Evolutionary conservation across 306 rosid species (phyloP).

Genomic region (Inga laurina): DNA sequence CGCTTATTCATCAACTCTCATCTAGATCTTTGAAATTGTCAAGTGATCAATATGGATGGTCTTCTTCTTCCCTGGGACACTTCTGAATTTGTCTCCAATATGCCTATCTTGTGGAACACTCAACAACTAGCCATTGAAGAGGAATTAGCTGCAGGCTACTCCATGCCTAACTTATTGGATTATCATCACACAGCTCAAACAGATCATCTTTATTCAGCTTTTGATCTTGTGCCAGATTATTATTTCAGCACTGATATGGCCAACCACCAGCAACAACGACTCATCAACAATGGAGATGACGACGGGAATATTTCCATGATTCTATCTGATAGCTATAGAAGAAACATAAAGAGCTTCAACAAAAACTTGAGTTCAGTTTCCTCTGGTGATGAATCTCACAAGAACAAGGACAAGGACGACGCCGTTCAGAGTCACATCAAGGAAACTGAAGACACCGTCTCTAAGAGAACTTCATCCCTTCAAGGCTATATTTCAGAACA

Average conservation of each 20-base stretch:
- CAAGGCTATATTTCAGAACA: not conserved
- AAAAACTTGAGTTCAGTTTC: conserved; percentile 40
- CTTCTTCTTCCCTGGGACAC: conserved; percentile 55
- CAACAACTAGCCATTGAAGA: conserved; percentile 40
- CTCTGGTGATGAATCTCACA: conserved; percentile 60
- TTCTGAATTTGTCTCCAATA: conserved; percentile 34
- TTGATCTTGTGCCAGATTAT: conserved; percentile 38
- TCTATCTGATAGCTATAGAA: conserved; percentile 48
- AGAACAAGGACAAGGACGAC: conserved; percentile 28
- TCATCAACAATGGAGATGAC: not conserved
- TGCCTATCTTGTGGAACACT: conserved; percentile 50
- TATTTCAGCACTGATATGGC: conserved; percentile 26
- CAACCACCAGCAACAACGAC: conserved; percentile 27
- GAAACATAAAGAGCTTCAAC: conserved; percentile 55
- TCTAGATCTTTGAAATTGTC: not conserved
- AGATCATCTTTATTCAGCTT: conserved; percentile 15
- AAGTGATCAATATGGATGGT: conserved; percentile 55
- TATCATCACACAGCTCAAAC: conserved; percentile 33
- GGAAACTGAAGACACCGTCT: not conserved
- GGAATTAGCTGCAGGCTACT: conserved; percentile 34
- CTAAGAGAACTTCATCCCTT: not conserved
- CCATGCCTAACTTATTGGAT: conserved; percentile 38
- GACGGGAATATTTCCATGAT: conserved; percentile 56
- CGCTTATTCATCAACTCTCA: not conserved
- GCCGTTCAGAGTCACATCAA: conserved; percentile 4